A percentile compares a stretch with the other conserved stretches of the same genome.
Evolutionary conservation across 805 yeast species (phyloP).

Genomic region (Saccharomyces jurei): DNA sequence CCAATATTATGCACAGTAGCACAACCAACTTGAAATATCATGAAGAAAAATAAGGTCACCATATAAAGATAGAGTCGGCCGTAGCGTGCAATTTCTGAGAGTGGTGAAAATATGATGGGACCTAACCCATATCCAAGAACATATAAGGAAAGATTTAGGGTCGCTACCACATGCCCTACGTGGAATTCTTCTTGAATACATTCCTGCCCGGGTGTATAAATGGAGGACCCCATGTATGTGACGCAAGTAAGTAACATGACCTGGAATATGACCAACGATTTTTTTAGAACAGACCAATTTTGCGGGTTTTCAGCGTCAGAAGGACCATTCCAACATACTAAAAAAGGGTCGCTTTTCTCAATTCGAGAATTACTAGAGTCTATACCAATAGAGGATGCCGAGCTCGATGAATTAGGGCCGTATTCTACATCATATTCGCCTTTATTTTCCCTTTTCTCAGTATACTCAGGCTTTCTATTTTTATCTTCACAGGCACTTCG

Average conservation of each 20-base stretch:
- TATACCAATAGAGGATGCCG: neutral
- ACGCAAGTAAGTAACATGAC: constrained; percentile 42
- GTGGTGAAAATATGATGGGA: constrained; percentile 51
- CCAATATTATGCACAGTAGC: constrained; percentile 45
- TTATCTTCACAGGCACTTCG: neutral
- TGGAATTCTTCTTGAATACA: constrained; percentile 39
- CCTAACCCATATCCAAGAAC: constrained; percentile 57
- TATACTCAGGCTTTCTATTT: neutral
- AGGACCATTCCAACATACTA: constrained; percentile 21
- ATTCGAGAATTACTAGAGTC: neutral
- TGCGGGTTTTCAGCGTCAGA: constrained; percentile 50
- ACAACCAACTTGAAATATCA: constrained; percentile 47
- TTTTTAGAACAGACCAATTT: constrained; percentile 44
- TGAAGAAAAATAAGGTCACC: constrained; percentile 39
- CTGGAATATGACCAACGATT: constrained; percentile 32
- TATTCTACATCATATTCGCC: neutral
- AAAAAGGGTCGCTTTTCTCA: constrained; percentile 25
- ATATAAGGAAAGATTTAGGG: constrained; percentile 45
- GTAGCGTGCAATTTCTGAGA: constrained; percentile 45
- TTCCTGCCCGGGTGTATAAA: constrained; percentile 44
- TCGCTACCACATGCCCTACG: constrained; percentile 38
- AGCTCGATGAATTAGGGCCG: neutral
- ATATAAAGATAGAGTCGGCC: constrained; percentile 49
- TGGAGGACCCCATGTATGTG: constrained; percentile 50
- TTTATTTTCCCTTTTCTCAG: neutral